Percentiles rank a stretch among this genome's conserved stretches.
Conservation (phyloP, 495 filamentous ascomycete genomes). For the Diplogelasinospora grovesii region DNA sequence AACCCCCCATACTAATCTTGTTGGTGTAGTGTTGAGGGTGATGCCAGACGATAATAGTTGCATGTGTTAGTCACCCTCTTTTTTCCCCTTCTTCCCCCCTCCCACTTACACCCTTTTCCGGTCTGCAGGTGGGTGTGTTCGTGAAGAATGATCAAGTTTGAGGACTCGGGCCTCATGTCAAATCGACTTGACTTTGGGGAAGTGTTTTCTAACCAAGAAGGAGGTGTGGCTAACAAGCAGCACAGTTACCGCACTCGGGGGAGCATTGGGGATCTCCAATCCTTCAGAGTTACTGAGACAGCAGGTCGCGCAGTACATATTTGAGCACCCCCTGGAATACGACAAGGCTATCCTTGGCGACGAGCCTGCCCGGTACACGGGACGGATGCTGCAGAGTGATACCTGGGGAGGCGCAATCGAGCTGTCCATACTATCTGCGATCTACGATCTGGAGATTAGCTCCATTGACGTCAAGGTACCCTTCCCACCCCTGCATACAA, state of each 20-base stretch:
- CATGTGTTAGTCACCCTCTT: slow-evolving; percentile 44
- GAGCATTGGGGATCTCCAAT: slow-evolving; percentile 49
- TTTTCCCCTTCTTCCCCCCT: background rate
- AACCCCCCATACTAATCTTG: too few species aligned
- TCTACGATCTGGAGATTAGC: slow-evolving; percentile 83
- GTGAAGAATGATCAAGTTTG: too few species aligned
- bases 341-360: slow-evolving; percentile 70
- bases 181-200: too few species aligned
- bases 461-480: slow-evolving; percentile 60
- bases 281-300: slow-evolving; percentile 56
- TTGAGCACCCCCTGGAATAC: slow-evolving; percentile 63
- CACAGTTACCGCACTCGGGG: slow-evolving; percentile 68
- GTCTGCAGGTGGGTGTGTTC: too few species aligned
- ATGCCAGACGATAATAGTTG: slow-evolving; percentile 98
- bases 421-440: slow-evolving; percentile 72
- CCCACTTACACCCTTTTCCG: background rate
- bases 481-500: background rate
- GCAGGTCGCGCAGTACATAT: slow-evolving; percentile 76
- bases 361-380: slow-evolving; percentile 68
- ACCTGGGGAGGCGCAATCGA: slow-evolving; percentile 94
- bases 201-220: too few species aligned
- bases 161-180: too few species aligned
- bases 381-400: slow-evolving; percentile 73
- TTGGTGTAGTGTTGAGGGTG: slow-evolving; percentile 73
- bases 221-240: slow-evolving; percentile 1